Conservation (phyloP, 208 protist species). For the Wallacemonas sp. region DNA sequence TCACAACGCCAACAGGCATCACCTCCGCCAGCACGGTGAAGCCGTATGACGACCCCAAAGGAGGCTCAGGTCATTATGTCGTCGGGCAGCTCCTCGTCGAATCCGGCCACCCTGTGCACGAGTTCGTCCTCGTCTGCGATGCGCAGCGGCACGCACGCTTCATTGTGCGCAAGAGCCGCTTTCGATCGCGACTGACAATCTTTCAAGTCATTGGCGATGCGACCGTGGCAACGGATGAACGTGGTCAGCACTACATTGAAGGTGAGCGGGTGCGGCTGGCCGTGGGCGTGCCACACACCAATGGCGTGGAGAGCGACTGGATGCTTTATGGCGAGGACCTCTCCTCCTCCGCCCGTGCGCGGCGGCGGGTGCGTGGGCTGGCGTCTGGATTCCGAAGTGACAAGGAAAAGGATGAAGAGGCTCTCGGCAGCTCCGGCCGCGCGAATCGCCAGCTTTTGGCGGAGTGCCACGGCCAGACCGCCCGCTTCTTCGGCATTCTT, state of each 20-base stretch:
- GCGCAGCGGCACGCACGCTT: slow-evolving; percentile 46
- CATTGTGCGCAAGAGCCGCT: slow-evolving; percentile 45
- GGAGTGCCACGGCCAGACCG: slow-evolving; percentile 44
- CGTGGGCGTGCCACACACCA: slow-evolving; percentile 31
- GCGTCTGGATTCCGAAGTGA: background rate
- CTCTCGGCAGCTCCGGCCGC: background rate
- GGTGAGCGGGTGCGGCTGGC: slow-evolving; percentile 44
- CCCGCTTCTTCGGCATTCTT: slow-evolving; percentile 42
- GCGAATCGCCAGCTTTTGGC: slow-evolving; percentile 22
- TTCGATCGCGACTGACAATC: slow-evolving; percentile 49
- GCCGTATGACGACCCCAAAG: slow-evolving; percentile 1
- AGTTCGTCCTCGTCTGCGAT: slow-evolving; percentile 59
- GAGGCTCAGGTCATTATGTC: background rate
- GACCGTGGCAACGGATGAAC: slow-evolving; percentile 36
- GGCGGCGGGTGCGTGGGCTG: slow-evolving; percentile 6
- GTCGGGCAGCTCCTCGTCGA: slow-evolving; percentile 60
- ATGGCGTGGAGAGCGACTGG: slow-evolving; percentile 25
- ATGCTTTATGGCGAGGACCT: slow-evolving; percentile 41
- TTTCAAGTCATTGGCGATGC: slow-evolving; percentile 45
- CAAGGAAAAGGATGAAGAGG: background rate
- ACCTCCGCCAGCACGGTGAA: background rate
- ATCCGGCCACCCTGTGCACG: slow-evolving; percentile 57
- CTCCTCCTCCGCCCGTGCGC: slow-evolving; percentile 13
- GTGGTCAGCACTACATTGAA: slow-evolving; percentile 36
- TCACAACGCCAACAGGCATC: background rate